These are phyloP conservation scores for Mollisia scopiformis DNA, from an alignment of 2,329 filamentous ascomycete genomes.

Conservation along the genomic window DNA sequence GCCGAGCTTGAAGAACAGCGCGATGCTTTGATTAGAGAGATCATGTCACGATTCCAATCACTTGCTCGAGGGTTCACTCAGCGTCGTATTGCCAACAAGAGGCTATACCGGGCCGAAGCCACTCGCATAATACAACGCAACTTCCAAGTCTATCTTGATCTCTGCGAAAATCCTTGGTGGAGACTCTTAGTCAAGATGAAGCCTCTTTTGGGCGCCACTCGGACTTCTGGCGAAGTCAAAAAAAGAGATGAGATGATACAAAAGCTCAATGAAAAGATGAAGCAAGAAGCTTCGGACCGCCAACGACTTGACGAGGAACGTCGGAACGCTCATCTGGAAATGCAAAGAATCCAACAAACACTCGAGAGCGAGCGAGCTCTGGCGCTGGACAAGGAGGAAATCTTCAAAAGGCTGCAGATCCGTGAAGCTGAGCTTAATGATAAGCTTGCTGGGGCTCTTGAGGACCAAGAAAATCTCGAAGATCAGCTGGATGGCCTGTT, in stretches of 20 bases:
- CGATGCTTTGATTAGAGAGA: slow-evolving; percentile 88
- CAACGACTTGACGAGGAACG: slow-evolving; percentile 89
- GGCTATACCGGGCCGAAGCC: slow-evolving; percentile 91
- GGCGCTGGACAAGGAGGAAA: slow-evolving; percentile 97
- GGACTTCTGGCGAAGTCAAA: slow-evolving; percentile 92
- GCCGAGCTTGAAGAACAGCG: slow-evolving; percentile 96
- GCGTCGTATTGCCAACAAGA: slow-evolving; percentile 86
- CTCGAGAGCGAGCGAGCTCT: slow-evolving; percentile 95
- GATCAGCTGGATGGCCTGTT: slow-evolving; percentile 90
- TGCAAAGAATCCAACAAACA: slow-evolving; percentile 88
- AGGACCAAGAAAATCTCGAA: slow-evolving; percentile 92
- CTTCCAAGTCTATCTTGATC: slow-evolving; percentile 86
- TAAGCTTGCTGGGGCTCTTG: slow-evolving; percentile 87
- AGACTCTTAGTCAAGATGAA: slow-evolving; percentile 93
- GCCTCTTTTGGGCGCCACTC: slow-evolving; percentile 87
- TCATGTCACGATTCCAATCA: slow-evolving; percentile 92
- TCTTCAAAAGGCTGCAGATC: slow-evolving; percentile 92
- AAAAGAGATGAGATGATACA: slow-evolving; percentile 93
- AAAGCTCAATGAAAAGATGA: slow-evolving; percentile 82
- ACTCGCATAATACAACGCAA: slow-evolving; percentile 94
- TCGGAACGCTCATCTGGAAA: slow-evolving; percentile 82
- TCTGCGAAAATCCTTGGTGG: slow-evolving; percentile 97
- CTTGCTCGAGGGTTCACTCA: slow-evolving; percentile 89
- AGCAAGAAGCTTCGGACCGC: slow-evolving; percentile 72
- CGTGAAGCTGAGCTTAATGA: slow-evolving; percentile 93